phyloP scores from a whole-genome alignment of 441 rosid species.

The Macaranga tanarius region DNA sequence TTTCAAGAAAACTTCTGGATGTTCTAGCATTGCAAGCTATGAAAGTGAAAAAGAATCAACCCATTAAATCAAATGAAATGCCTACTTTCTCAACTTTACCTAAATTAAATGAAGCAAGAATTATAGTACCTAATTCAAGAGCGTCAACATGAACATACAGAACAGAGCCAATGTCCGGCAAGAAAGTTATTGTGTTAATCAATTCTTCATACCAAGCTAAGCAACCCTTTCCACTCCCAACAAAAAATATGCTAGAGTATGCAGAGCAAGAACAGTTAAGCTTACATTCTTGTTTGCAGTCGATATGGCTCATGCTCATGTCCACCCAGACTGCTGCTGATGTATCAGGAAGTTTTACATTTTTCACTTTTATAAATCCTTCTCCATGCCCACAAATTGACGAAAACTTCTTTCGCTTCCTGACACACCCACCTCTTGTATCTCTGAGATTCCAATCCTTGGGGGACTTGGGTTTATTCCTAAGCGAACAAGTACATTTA shows the following conservation, averaged over 20 bases:
- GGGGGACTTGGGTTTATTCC: conserved; percentile 20
- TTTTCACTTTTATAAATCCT: conserved; percentile 24
- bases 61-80: neutral
- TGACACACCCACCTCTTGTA: conserved; percentile 28
- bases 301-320: neutral
- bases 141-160: conserved; percentile 28
- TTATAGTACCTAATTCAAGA: conserved; percentile 19
- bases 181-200: neutral
- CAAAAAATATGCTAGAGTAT: neutral
- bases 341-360: conserved; percentile 27
- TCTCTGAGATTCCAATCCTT: conserved; percentile 18
- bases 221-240: conserved; percentile 14
- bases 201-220: conserved; percentile 27
- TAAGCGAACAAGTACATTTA: conserved; percentile 32
- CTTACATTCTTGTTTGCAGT: conserved; percentile 25
- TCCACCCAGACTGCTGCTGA: conserved; percentile 14
- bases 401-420: conserved; percentile 12
- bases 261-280: neutral
- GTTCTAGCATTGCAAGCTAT: neutral
- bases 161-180: neutral
- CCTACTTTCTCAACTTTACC: neutral
- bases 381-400: conserved; percentile 21
- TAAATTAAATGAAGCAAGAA: neutral
- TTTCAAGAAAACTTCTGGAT: neutral
- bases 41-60: neutral